Percentiles rank a stretch among this genome's conserved stretches.
Conservation (phyloP, 371 early-diverging fungal species). For the Mucor circinelloides region DNA sequence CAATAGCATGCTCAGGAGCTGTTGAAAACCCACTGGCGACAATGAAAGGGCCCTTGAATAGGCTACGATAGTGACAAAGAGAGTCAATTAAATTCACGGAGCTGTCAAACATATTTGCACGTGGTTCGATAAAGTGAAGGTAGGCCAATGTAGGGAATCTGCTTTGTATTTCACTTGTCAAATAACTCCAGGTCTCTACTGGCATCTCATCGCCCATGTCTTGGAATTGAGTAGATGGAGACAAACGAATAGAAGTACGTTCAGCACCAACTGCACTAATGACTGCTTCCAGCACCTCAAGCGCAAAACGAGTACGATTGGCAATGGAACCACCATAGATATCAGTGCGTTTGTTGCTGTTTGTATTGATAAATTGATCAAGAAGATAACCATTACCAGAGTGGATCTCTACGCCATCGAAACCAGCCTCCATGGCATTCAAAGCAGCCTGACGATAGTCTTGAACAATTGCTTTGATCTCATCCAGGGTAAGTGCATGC, state of each 20-base stretch:
- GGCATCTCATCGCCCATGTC: conserved; percentile 32
- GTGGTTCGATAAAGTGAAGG: conserved; percentile 32
- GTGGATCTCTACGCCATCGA: conserved; percentile 74
- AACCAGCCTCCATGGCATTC: conserved; percentile 46
- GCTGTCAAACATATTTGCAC: conserved; percentile 14
- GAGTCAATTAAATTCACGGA: not conserved
- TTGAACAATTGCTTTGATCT: conserved; percentile 59
- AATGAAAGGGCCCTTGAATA: conserved; percentile 38
- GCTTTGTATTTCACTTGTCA: conserved; percentile 19
- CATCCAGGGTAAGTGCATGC: conserved; percentile 58
- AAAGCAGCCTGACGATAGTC: conserved; percentile 65
- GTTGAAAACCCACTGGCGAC: conserved; percentile 23
- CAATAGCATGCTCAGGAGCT: conserved; percentile 15
- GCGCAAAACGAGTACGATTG: conserved; percentile 68
- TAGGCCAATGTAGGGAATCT: conserved; percentile 29
- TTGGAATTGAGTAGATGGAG: conserved; percentile 16
- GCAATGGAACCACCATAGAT: conserved; percentile 76
- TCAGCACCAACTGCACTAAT: conserved; percentile 34
- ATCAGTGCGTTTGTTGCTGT: conserved; percentile 55
- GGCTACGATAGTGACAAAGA: conserved; percentile 29
- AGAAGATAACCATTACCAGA: conserved; percentile 69
- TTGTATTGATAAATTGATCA: conserved; percentile 51
- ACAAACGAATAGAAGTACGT: conserved; percentile 20
- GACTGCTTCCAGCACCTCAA: conserved; percentile 60
- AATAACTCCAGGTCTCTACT: conserved; percentile 32